phyloP scores from a whole-genome alignment of 371 early-diverging fungal genomes.

The Dentiscutata heterogama region DNA sequence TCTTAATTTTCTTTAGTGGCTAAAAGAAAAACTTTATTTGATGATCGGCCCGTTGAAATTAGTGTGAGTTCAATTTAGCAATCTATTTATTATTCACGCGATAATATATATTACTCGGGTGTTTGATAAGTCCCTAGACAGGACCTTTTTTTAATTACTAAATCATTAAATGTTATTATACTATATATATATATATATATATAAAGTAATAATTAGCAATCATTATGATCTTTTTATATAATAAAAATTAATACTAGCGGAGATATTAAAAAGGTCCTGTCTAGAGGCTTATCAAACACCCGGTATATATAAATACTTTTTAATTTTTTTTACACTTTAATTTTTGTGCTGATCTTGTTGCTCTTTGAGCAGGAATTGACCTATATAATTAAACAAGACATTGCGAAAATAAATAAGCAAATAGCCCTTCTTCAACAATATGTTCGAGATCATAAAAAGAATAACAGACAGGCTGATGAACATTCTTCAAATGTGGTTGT shows the following conservation, averaged over 20 bases:
- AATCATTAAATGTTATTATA: too few relatives aligned
- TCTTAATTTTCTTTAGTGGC: conserved; percentile 63
- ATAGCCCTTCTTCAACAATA: conserved; percentile 85
- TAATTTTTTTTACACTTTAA: not conserved
- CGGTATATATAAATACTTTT: not conserved
- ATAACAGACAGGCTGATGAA: conserved; percentile 83
- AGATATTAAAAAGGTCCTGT: too few relatives aligned
- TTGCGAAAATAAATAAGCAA: conserved; percentile 91
- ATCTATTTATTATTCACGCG: not conserved
- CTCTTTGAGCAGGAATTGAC: conserved; percentile 82
- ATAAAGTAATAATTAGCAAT: too few relatives aligned
- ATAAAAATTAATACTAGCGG: too few relatives aligned
- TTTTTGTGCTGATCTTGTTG: not conserved
- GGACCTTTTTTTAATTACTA: too few relatives aligned
- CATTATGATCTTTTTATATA: too few relatives aligned
- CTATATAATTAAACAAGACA: conserved; percentile 94
- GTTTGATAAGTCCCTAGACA: too few relatives aligned
- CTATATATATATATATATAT: too few relatives aligned
- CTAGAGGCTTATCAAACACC: too few relatives aligned
- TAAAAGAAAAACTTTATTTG: conserved; percentile 78
- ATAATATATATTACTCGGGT: not conserved
- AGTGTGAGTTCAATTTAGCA: conserved; percentile 57
- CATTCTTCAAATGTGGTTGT: conserved; percentile 95
- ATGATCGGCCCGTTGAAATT: conserved; percentile 80
- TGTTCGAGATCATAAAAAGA: conserved; percentile 54